Base-by-base conservation (phyloP, 2,329 filamentous ascomycete species). In the Aspergillus cejpii region DNA sequence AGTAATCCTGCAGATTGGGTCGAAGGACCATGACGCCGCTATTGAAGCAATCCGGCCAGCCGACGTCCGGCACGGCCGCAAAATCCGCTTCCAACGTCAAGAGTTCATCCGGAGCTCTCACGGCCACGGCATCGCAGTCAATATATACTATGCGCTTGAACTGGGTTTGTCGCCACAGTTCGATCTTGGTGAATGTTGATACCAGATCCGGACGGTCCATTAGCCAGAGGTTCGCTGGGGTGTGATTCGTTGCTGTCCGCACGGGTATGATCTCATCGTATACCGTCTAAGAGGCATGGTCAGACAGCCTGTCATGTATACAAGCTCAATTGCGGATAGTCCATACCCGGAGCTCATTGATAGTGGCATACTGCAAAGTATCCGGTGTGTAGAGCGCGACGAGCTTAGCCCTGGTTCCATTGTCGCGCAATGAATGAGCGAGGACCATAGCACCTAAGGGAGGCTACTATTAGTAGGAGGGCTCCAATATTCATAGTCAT, bases 41-140 rank as follows among this genome's bases (percentile, higher is more conserved):
- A 70, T 98, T 98, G 80, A 97, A 97, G 49, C 90, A 79, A 70
- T 98, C 92, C 26, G 92, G 92, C 92, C 92, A 98, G 56, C 92
- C 92, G 58, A 97, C 89, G 67, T 98, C 92, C 24, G 92, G 90
- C 8, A 87, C 89, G 2, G 92, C 81, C 20, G 81, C 80, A 55
- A 85, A 83, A 20, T 72, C 58, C 26, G 74, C 74, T 8, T 78
- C 70, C 33, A 81, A 65, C 14, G 83, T 77, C 62, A 98, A 94
- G 44, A 98, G 81, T 75, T 98, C 92, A 60, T 98, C 91, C 3
- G 91, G 87, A 26, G 90, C 88, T 55, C 89, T 78, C 51, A 95
- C 79, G 23, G 87, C 87, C n/a, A 98, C 85, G 31, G 95, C 80
- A 61, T 98, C 92, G 50, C 90, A 86, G 64, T 98, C 92, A 51